Conservation (phyloP, 768 basidiomycete species). For the Boletus rubroflammeus region DNA sequence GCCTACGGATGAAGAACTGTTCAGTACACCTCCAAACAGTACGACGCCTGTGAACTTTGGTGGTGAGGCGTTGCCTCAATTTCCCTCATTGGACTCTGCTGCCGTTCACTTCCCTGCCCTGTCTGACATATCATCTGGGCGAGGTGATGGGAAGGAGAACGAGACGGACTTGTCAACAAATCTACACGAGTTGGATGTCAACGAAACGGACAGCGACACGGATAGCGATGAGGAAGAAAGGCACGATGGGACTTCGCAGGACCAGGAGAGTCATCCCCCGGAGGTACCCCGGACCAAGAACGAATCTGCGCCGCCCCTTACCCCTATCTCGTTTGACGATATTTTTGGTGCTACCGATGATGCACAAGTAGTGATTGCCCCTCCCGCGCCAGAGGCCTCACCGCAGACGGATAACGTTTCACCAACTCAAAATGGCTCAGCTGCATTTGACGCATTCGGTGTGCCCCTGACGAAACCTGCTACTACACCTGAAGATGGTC, state of each 20-base stretch:
- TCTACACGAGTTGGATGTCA: conserved; percentile 55
- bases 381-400: conserved; percentile 17
- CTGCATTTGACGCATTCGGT: conserved; percentile 41
- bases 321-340: conserved; percentile 48
- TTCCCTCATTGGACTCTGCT: conserved; percentile 26
- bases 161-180: conserved; percentile 53
- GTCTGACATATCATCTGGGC: conserved; percentile 26
- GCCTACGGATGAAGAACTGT: conserved; percentile 47
- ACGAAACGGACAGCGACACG: conserved; percentile 53
- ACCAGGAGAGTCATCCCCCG: conserved; percentile 17
- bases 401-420: conserved; percentile 18
- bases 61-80: conserved; percentile 13
- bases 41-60: conserved; percentile 22
- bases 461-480: conserved; percentile 24
- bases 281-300: conserved; percentile 15
- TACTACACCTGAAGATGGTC: conserved; percentile 15
- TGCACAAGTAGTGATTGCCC: conserved; percentile 16
- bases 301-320: conserved; percentile 1
- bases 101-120: conserved; percentile 37
- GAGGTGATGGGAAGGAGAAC: conserved; percentile 29
- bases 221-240: conserved; percentile 45
- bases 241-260: conserved; percentile 26
- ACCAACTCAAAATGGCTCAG: conserved; percentile 14
- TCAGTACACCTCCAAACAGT: conserved; percentile 59
- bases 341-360: conserved; percentile 42